phyloP scores from a whole-genome alignment of 805 yeast species.

The Scheffersomyces stipitis region DNA sequence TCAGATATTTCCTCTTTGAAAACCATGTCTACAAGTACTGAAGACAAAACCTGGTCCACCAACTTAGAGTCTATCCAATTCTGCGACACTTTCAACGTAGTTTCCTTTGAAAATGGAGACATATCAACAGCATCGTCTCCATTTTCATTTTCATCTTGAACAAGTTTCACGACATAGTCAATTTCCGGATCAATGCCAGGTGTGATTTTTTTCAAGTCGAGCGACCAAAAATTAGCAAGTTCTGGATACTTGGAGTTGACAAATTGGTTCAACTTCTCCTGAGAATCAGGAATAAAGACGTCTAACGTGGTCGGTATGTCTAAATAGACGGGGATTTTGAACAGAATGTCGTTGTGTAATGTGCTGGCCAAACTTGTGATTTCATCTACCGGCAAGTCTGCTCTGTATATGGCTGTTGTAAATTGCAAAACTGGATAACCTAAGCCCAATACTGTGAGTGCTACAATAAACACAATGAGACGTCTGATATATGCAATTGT shows the following conservation, averaged over 20 bases:
- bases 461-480: conserved; percentile 10
- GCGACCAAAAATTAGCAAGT: conserved; percentile 29
- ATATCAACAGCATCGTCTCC: conserved; percentile 20
- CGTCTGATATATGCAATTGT: conserved; percentile 7
- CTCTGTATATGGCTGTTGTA: conserved; percentile 65
- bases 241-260: conserved; percentile 20
- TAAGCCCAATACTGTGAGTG: conserved; percentile 15
- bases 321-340: conserved; percentile 46
- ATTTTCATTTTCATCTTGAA: conserved; percentile 18
- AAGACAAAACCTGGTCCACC: conserved; percentile 36
- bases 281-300: conserved; percentile 32
- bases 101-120: conserved; percentile 37
- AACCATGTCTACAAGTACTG: conserved; percentile 36
- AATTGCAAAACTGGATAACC: conserved; percentile 21
- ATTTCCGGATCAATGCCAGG: conserved; percentile 12
- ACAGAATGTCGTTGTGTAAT: conserved; percentile 22
- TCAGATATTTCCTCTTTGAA: conserved; percentile 39
- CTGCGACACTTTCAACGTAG: conserved; percentile 29
- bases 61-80: conserved; percentile 19
- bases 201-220: conserved; percentile 20
- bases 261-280: conserved; percentile 31
- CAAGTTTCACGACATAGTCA: conserved; percentile 41
- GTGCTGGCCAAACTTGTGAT: conserved; percentile 32
- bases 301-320: conserved; percentile 31
- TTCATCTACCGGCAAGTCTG: conserved; percentile 52